Percentiles rank a stretch among this genome's conserved stretches.
These are phyloP conservation scores for Salix udensis DNA, from an alignment of 345 rosid genomes.

Conservation along the genomic window DNA sequence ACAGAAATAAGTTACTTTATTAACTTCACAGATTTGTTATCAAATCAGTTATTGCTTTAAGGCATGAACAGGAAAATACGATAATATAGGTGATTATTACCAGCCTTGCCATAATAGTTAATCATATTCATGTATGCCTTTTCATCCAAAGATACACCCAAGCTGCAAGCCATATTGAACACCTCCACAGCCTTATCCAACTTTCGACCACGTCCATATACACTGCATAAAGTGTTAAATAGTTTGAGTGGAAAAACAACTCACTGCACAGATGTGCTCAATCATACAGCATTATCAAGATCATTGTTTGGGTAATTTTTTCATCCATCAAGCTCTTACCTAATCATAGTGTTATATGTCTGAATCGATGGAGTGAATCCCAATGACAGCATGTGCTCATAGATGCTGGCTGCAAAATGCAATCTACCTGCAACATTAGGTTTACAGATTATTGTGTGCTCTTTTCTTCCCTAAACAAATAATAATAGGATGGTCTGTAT, in stretches of 20 bases:
- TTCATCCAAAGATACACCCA: constrained; percentile 58
- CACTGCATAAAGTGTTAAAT: constrained; percentile 50
- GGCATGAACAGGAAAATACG: background rate
- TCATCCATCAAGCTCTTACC: constrained; percentile 36
- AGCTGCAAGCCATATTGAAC: constrained; percentile 43
- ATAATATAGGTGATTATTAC: constrained; percentile 28
- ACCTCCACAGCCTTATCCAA: constrained; percentile 65
- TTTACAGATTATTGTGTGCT: constrained; percentile 16
- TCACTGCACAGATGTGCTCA: background rate
- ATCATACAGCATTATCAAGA: background rate
- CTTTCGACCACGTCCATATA: constrained; percentile 55
- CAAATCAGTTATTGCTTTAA: background rate
- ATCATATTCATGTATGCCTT: constrained; percentile 75
- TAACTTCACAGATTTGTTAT: background rate
- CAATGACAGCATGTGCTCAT: constrained; percentile 53
- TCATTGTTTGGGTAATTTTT: constrained; percentile 1
- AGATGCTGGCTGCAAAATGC: constrained; percentile 53
- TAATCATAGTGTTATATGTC: constrained; percentile 73
- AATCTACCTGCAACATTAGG: constrained; percentile 52
- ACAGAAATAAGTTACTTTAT: background rate
- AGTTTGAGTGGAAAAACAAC: constrained; percentile 9
- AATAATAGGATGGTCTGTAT: background rate
- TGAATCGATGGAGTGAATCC: constrained; percentile 63
- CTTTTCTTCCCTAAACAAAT: constrained; percentile 11
- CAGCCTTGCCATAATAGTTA: constrained; percentile 67